Conservation (phyloP, 345 rosid species). For the Lepidium didymum region DNA sequence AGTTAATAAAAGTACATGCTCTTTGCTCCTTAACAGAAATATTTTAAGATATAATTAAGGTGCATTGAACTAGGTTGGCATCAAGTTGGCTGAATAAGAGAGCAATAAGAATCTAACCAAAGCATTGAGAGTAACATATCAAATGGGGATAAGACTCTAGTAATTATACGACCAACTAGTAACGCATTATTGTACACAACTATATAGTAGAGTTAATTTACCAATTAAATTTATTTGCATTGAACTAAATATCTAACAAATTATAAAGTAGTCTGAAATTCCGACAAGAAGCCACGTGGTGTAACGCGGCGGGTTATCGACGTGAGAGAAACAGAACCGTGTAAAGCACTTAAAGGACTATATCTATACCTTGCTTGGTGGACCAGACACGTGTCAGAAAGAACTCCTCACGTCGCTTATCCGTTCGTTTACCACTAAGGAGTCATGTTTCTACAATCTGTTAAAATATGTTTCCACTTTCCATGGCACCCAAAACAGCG, state of each 20-base stretch:
- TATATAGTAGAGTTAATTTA: background rate
- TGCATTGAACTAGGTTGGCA: background rate
- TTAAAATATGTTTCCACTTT: background rate
- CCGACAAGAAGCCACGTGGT: background rate
- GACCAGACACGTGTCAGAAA: constrained; percentile 7
- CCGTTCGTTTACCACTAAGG: background rate
- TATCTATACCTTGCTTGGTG: background rate
- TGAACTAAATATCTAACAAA: background rate
- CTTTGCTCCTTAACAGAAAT: background rate
- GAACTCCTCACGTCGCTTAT: background rate
- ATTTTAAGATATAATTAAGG: background rate
- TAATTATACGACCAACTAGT: background rate
- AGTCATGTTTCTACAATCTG: background rate
- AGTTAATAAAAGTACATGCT: background rate
- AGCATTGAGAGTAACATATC: background rate
- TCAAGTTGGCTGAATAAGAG: background rate
- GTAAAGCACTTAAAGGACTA: background rate
- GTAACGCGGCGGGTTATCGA: constrained; percentile 18
- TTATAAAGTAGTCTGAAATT: background rate
- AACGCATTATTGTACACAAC: background rate
- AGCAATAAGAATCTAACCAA: background rate
- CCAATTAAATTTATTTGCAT: background rate
- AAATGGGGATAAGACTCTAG: background rate
- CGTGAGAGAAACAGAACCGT: constrained; percentile 3
- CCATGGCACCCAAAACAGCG: background rate